These are phyloP conservation scores for Daldinia concentrica DNA, from an alignment of 495 filamentous ascomycete species.

Conservation along the genomic window DNA sequence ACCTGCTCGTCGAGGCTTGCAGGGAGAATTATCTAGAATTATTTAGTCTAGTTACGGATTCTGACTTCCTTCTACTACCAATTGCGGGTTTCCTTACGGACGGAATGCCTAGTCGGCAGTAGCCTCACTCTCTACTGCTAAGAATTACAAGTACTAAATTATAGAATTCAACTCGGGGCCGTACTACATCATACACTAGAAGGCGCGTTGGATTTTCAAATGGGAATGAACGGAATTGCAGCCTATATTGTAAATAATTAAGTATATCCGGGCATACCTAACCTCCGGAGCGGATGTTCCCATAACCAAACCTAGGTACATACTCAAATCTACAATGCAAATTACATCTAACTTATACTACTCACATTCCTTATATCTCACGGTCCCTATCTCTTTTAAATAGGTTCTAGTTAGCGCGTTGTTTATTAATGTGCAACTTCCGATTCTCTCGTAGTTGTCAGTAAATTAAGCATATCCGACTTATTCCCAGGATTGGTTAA, in stretches of 20 bases:
- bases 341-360: neutral
- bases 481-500: slow-evolving; percentile 22
- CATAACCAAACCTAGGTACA: neutral
- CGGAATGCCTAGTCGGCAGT: neutral
- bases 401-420: neutral
- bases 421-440: neutral
- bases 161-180: neutral
- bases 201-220: neutral
- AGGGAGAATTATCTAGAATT: neutral
- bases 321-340: neutral
- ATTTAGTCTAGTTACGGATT: neutral
- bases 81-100: neutral
- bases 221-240: neutral
- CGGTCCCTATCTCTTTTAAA: neutral
- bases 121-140: neutral
- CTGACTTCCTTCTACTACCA: neutral
- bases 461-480: slow-evolving; percentile 21
- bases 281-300: neutral
- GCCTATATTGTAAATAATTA: neutral
- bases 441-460: neutral
- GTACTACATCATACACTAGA: neutral
- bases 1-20: neutral
- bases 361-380: neutral
- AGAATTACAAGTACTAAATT: neutral
- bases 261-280: neutral